Evolutionary conservation across 2,329 filamentous ascomycete species (phyloP).

Genomic region (Xylariaceae sp.): DNA sequence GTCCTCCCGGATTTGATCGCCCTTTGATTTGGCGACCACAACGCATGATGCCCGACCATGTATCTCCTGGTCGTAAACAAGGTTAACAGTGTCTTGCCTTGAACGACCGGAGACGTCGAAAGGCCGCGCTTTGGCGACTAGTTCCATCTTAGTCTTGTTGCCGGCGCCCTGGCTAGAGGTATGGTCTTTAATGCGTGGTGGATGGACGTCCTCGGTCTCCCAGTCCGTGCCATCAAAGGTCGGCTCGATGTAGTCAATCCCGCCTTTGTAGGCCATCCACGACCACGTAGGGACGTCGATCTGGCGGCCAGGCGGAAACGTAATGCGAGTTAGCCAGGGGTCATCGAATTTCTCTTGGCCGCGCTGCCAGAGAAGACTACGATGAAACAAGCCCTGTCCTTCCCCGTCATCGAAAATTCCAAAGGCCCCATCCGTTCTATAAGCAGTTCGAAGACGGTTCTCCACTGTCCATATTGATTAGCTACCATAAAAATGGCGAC

Average conservation of each 20-base stretch:
- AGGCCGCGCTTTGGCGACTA: not conserved
- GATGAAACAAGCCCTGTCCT: constrained; percentile 8
- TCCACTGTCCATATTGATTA: constrained; percentile 8
- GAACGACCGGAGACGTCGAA: constrained; percentile 1
- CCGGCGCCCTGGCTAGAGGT: too few relatives aligned
- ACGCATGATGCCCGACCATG: constrained; percentile 4
- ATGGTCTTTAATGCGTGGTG: not conserved
- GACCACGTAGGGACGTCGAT: constrained; percentile 11
- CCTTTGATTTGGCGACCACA: constrained; percentile 6
- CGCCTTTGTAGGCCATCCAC: constrained; percentile 16
- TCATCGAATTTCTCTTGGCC: not conserved
- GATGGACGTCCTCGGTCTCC: constrained; percentile 7
- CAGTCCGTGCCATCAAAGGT: constrained; percentile 10
- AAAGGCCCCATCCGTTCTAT: constrained; percentile 4
- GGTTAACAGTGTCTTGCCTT: constrained; percentile 1
- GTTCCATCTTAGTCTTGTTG: not conserved
- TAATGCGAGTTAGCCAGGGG: not conserved
- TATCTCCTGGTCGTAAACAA: not conserved
- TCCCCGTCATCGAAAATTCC: constrained; percentile 15
- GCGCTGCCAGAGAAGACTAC: constrained; percentile 13
- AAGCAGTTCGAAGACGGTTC: constrained; percentile 9
- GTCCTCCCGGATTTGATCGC: not conserved
- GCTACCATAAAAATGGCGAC: too few relatives aligned
- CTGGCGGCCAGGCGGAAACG: constrained; percentile 1
- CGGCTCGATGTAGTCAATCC: constrained; percentile 12